phyloP scores from a whole-genome alignment of 371 early-diverging fungal genomes.

The Hamiltosporidium tvaerminnensis region DNA sequence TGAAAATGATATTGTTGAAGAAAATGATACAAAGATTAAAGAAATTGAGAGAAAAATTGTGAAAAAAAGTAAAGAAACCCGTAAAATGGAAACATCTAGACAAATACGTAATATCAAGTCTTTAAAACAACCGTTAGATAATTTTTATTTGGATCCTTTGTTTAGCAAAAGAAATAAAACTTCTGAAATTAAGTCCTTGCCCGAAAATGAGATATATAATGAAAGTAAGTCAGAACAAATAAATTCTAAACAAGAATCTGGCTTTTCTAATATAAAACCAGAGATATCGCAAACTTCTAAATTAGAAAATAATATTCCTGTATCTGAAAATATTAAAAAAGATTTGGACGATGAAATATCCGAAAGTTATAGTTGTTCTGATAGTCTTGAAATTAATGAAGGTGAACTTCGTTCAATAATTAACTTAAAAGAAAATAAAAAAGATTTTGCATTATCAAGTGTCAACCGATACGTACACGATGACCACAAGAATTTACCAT shows the following conservation, averaged over 20 bases:
- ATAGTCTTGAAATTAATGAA: slow-evolving; percentile 33
- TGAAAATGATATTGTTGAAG: too few species aligned
- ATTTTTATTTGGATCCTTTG: too few species aligned
- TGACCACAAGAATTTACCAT: neutral
- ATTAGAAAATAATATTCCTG: neutral
- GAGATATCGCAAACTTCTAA: neutral
- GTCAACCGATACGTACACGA: slow-evolving; percentile 37
- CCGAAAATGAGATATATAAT: neutral
- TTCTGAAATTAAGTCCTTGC: neutral
- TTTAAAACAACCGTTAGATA: too few species aligned
- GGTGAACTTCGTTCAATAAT: slow-evolving; percentile 43
- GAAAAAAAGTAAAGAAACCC: too few species aligned
- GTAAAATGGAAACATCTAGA: too few species aligned
- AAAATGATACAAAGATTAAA: too few species aligned
- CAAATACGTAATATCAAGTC: too few species aligned
- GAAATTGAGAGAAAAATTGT: too few species aligned
- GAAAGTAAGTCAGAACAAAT: neutral
- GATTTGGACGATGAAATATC: slow-evolving; percentile 12
- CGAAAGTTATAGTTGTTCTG: slow-evolving; percentile 21
- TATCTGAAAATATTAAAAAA: neutral
- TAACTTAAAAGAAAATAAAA: slow-evolving; percentile 40
- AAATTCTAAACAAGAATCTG: neutral
- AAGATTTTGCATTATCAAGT: slow-evolving; percentile 39
- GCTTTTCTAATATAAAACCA: neutral
- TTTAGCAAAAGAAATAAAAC: neutral